Evolutionary conservation across 441 rosid genomes (phyloP), one percentile per base, ranked within the genome.

Genomic region (Sinapis alba): DNA sequence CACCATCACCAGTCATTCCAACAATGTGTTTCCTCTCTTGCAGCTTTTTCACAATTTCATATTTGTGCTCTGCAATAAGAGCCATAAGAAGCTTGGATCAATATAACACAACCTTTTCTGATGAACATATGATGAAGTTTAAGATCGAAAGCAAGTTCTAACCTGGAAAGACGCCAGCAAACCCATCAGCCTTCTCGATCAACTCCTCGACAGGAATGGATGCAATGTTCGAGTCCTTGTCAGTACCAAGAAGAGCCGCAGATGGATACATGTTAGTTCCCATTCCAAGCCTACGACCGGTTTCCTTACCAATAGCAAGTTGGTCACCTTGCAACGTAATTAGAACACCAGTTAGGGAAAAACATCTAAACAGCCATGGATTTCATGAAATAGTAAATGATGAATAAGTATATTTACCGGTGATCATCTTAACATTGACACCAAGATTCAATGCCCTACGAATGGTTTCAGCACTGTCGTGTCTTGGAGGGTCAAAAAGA

Each of bases 241-340:
- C 79, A 66, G 88, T 89, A 27, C 94, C 97, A 62, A 95, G 94
- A 65, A 94, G 86, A 71, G 96, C 71, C 26, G 97, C 87, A 30
- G 99, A 95, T 2, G 98, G 99, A 78, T 95, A 93, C 99, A 95
- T 95, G 86, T 95, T 95, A 65, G 98, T 89, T 85, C 99, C 99
- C 99, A 95, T 95, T 76, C 98, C 98, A 54, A 95, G 97, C 69
- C 99, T 87, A 59, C 98, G 89, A 50, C 99, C 98, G 2, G 99
- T 95, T 80, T 95, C 99, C 85, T 95, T 95, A 69, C 87, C 99
- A 71, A 95, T 95, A 66, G 83, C 83, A 68, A 80, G 83, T 62
- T 80, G 83, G 59, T 80, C 83, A 72, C 83, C 83, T 80, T 50
- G 26, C 20, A 47, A 75, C 27, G 8, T 36, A 34, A 34, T 56